These are phyloP conservation scores for Planoprotostelium fungivorum DNA, from an alignment of 78 protist genomes.

Conservation along the genomic window DNA sequence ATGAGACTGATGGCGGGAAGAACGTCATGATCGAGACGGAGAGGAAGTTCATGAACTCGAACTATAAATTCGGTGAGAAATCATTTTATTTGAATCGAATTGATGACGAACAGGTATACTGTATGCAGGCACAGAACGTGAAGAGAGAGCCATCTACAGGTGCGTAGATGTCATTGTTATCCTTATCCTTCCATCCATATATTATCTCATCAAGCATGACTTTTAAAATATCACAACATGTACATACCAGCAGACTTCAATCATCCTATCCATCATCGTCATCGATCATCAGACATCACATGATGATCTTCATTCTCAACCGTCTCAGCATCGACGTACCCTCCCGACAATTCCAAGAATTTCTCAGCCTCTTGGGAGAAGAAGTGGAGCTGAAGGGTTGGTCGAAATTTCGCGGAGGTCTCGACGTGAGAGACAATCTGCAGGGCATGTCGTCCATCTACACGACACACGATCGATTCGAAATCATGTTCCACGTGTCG, in stretches of 20 bases:
- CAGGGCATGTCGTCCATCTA: constrained; percentile 47
- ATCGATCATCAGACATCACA: no score
- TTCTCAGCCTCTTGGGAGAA: constrained; percentile 42
- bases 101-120: no score
- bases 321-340: constrained; percentile 28
- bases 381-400: constrained; percentile 56
- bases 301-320: background rate
- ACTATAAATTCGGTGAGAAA: background rate
- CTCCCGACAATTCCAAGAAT: constrained; percentile 15
- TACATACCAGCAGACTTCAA: no score
- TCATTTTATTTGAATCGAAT: no score
- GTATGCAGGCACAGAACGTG: background rate
- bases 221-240: no score
- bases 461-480: constrained; percentile 31
- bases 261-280: no score
- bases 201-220: no score
- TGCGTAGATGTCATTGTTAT: background rate
- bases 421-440: constrained; percentile 37
- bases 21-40: background rate
- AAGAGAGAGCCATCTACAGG: background rate
- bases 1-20: background rate
- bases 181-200: no score
- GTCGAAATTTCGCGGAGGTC: constrained; percentile 65
- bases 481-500: constrained; percentile 75
- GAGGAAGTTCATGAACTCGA: background rate